Base-by-base conservation (phyloP, 306 rosid species). In the Carpinus fangiana region DNA sequence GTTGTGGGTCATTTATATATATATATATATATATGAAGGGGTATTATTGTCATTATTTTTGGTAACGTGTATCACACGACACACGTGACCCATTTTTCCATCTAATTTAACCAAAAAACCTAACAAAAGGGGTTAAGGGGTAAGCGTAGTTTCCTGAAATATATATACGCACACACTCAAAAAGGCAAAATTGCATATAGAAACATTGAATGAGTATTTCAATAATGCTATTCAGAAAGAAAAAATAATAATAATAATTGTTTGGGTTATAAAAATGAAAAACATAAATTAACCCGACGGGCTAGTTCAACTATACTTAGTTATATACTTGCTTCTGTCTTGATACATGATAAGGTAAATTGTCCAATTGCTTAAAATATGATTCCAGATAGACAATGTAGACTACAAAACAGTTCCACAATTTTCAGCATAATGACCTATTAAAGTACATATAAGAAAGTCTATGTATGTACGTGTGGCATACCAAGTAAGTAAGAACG, bases 401-500 rank as follows among this genome's bases (percentile, higher is more conserved):
- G 53, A 74, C 70, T 51, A 59, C 57, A 45, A 59, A 76, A 55
- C 52, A 13, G 16, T 51, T 48, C 51, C 31, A 41, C 69, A 55
- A 56, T 72, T 60, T 60, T 54, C 66, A 11, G 61, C 59, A 23
- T 16, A 52, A 17, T 53, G 8, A 73, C 41, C 36, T 28, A 53
- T 9, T 55, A 14, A 75, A 10, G 51, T 61, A 26, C 21, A 72
- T 21, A 82, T 5, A 34, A 69, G 69, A 69, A 59, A 46, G 62
- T 41, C 36, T 50, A 60, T 54, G 67, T 31, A 76, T 73, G 72
- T 52, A 69, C 5, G 70, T 10, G 51, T 73, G 28, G 36, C 85
- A 0, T 89, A 93, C 99, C 98, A 95, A 62, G 98, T 95, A 78
- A 95, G 92, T 79, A 95, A 82, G 83, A 95, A 93, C 1, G 99